Evolutionary conservation across 139 green algal genomes (phyloP).

Genomic region (Coelastrella sp.): DNA sequence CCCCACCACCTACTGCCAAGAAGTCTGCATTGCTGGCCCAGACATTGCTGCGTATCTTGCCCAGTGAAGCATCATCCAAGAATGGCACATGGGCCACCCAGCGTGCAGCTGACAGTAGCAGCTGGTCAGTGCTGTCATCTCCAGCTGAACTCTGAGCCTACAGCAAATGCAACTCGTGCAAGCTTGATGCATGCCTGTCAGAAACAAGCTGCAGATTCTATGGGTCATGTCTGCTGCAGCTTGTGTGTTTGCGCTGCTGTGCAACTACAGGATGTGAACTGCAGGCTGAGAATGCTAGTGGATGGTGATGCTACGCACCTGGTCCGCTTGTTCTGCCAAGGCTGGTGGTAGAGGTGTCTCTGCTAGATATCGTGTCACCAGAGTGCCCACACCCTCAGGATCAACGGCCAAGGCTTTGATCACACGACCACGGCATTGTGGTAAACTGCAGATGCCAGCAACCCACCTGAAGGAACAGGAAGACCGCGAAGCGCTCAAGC

Average conservation of each 20-base stretch:
- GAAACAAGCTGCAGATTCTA: too few species aligned
- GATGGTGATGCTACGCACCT: background rate
- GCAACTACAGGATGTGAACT: too few species aligned
- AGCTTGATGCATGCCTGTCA: too few species aligned
- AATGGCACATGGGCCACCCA: constrained; percentile 64
- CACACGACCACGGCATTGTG: constrained; percentile 51
- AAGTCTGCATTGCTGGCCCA: constrained; percentile 62
- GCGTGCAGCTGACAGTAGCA: constrained; percentile 48
- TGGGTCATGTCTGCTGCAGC: too few species aligned
- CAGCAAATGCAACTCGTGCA: background rate
- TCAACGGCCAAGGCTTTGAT: constrained; percentile 59
- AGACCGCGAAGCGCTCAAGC: too few species aligned
- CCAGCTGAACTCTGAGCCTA: constrained; percentile 3
- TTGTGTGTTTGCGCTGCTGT: too few species aligned
- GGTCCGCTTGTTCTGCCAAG: constrained; percentile 14
- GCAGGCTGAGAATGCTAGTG: too few species aligned
- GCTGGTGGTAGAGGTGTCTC: constrained; percentile 57
- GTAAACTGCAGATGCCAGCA: constrained; percentile 42
- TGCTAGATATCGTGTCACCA: constrained; percentile 65
- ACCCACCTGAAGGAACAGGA: too few species aligned
- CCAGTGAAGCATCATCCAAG: constrained; percentile 52
- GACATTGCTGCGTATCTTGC: constrained; percentile 53
- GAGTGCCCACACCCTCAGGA: constrained; percentile 57
- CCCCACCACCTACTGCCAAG: constrained; percentile 55
- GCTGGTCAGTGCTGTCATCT: background rate